Conservation (phyloP, 352 stramenopile genomes). For the Globisporangium alternatum region DNA sequence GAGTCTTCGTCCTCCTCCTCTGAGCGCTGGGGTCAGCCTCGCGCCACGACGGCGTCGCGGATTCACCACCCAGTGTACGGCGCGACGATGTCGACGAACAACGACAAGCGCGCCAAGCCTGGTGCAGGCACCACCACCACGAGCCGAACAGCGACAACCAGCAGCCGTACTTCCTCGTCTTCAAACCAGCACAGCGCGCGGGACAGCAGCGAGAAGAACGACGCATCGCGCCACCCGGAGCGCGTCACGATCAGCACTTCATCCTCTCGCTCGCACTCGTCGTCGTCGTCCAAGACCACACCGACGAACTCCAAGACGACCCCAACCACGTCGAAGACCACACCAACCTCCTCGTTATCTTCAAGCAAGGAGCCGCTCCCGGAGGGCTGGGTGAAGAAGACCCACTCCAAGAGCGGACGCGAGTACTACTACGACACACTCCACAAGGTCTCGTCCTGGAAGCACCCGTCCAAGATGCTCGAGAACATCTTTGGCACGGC, state of each 20-base stretch:
- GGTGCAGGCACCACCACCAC: not conserved
- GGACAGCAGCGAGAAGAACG: constrained; percentile 31
- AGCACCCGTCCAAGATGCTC: constrained; percentile 55
- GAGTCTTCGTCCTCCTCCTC: constrained; percentile 16
- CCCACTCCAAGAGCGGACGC: constrained; percentile 65
- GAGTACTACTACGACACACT: constrained; percentile 77
- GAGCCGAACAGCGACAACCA: constrained; percentile 11
- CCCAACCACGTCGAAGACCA: constrained; percentile 13
- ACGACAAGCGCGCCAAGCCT: constrained; percentile 24
- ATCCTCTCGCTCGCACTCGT: constrained; percentile 4
- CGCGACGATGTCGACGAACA: constrained; percentile 38
- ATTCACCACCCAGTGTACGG: constrained; percentile 31
- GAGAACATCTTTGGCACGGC: constrained; percentile 55
- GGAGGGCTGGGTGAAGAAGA: constrained; percentile 67
- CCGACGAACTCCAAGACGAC: constrained; percentile 9
- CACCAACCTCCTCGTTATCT: constrained; percentile 18
- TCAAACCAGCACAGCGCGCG: constrained; percentile 27
- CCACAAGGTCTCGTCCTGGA: constrained; percentile 74
- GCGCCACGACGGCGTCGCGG: constrained; percentile 26
- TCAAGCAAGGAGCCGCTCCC: constrained; percentile 50
- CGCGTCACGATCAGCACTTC: constrained; percentile 16
- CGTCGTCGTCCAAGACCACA: constrained; percentile 1
- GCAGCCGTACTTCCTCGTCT: constrained; percentile 15
- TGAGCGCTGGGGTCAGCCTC: constrained; percentile 53
- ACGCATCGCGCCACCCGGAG: constrained; percentile 30